A percentile compares a stretch with the other conserved stretches of the same genome.
Conservation (phyloP, 345 rosid genomes). For the Brassica juncea region DNA sequence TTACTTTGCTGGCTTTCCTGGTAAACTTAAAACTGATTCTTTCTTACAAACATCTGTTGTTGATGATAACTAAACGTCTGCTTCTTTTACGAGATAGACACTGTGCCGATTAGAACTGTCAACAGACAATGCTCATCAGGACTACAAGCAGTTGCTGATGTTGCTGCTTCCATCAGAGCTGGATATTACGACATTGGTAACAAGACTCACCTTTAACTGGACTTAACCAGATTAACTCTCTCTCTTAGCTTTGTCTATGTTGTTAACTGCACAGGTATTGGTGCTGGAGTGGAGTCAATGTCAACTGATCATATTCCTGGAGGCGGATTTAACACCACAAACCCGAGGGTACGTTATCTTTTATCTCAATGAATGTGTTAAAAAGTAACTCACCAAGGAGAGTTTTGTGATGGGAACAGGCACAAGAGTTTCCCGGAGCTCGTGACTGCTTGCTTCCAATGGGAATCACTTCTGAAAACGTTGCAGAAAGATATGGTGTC, state of each 20-base stretch:
- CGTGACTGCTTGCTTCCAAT: conserved; percentile 95
- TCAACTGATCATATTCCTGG: conserved; percentile 43
- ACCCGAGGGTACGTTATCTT: conserved; percentile 61
- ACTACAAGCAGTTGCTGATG: conserved; percentile 92
- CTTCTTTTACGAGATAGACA: conserved; percentile 46
- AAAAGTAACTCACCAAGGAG: not conserved
- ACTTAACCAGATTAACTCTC: not conserved
- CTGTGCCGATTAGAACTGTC: conserved; percentile 80
- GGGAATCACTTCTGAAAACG: conserved; percentile 98
- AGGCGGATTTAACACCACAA: conserved; percentile 39
- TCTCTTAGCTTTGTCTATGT: conserved; percentile 22
- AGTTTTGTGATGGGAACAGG: conserved; percentile 43
- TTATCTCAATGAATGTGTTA: conserved; percentile 2
- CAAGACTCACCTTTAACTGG: not conserved
- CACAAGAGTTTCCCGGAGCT: conserved; percentile 61
- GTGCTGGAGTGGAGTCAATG: conserved; percentile 94
- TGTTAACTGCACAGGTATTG: conserved; percentile 61
- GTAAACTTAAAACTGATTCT: conserved; percentile 35
- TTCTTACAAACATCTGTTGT: conserved; percentile 12
- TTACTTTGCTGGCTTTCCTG: conserved; percentile 91
- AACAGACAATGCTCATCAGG: conserved; percentile 96
- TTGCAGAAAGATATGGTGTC: conserved; percentile 74
- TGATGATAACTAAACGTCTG: not conserved
- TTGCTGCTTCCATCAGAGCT: conserved; percentile 82
- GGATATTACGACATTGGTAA: conserved; percentile 84